phyloP scores from a whole-genome alignment of 2,329 filamentous ascomycete species.

The Cladosporium oxysporum region DNA sequence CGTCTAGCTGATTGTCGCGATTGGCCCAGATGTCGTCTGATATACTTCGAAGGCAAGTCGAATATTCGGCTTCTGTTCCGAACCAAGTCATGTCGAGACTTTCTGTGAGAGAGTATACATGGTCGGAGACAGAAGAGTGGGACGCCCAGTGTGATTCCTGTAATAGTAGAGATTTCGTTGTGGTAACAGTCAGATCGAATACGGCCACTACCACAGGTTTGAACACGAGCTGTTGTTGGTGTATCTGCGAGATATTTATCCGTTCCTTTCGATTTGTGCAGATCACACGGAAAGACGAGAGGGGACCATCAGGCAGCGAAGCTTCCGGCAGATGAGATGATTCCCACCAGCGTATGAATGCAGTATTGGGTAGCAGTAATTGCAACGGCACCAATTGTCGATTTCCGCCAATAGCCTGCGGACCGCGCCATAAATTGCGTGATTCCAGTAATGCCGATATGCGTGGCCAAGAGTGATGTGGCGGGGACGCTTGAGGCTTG shows the following conservation, averaged over 20 bases:
- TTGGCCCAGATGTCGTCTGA: not conserved
- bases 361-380: not conserved
- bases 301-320: not conserved
- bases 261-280: not conserved
- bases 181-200: not conserved
- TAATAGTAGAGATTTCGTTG: not conserved
- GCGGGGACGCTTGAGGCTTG: too few species aligned
- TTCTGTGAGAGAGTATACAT: not conserved
- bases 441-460: not conserved
- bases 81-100: not conserved
- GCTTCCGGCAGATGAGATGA: not conserved
- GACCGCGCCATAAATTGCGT: not conserved
- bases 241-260: not conserved
- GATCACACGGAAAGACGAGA: not conserved
- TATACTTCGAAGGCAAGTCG: not conserved
- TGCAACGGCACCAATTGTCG: not conserved
- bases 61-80: not conserved
- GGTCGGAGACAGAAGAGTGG: not conserved
- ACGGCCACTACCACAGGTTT: not conserved
- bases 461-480: not conserved
- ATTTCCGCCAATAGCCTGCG: not conserved
- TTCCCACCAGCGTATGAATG: not conserved
- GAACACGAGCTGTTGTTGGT: not conserved
- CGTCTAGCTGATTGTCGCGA: not conserved
- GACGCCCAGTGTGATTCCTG: not conserved